Evolutionary conservation across 1,284 basidiomycete genomes (phyloP).

Genomic region (Laetiporus sulphureus): DNA sequence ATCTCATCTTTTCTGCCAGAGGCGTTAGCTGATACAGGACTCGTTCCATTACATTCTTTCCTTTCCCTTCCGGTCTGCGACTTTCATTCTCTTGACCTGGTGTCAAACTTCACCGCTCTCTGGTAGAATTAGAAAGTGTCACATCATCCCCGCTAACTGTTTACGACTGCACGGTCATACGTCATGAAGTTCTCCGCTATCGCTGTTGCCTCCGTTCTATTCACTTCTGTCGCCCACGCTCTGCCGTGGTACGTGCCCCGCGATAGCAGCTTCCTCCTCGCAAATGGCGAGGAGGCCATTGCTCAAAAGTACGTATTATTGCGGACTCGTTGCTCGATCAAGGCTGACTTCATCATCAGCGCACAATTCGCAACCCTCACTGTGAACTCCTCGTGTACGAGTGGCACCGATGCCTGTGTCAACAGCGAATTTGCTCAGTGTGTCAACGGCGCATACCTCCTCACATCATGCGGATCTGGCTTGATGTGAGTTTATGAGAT

Average conservation of each 20-base stretch:
- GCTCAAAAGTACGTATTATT: conserved; percentile 38
- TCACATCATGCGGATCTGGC: conserved; percentile 34
- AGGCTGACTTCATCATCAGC: conserved; percentile 24
- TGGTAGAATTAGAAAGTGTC: conserved; percentile 12
- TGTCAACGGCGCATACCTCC: conserved; percentile 39
- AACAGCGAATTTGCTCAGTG: conserved; percentile 42
- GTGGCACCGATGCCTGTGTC: conserved; percentile 42
- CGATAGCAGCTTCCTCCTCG: conserved; percentile 31
- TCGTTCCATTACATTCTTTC: conserved; percentile 7
- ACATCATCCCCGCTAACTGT: conserved; percentile 12
- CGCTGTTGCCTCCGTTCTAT: conserved; percentile 12
- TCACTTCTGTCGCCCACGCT: conserved; percentile 33
- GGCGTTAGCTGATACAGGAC: too few species aligned
- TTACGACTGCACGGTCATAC: too few species aligned
- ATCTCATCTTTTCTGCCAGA: neutral
- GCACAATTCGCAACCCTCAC: conserved; percentile 39
- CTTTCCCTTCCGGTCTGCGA: conserved; percentile 16
- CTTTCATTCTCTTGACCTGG: conserved; percentile 16
- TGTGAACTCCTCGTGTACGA: conserved; percentile 35
- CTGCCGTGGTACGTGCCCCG: conserved; percentile 31
- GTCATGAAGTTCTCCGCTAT: conserved; percentile 23
- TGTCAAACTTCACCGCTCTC: conserved; percentile 12
- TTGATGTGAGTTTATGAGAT: conserved; percentile 31
- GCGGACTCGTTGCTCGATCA: neutral
- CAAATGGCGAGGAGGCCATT: conserved; percentile 50